Evolutionary conservation across 345 rosid species (phyloP), one percentile per base, ranked within the genome.

Genomic region (Eucalyptus erythrocorys): DNA sequence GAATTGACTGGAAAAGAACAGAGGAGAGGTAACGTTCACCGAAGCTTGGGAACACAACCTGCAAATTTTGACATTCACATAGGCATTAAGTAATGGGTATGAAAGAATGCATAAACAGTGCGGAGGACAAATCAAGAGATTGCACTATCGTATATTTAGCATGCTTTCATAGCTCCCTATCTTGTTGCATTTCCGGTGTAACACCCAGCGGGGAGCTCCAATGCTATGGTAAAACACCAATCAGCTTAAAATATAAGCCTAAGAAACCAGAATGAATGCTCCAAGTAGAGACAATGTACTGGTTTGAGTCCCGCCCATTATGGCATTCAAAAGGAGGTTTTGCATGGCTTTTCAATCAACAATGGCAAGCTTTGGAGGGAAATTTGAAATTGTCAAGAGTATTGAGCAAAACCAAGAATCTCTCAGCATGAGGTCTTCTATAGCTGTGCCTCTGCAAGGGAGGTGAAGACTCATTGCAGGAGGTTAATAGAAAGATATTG

Each of bases 41-140:
- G 19, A 98, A 96, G 94, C 99, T 98, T 6, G 99, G 99, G 80
- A 98, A 96, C 80, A 97, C 97, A 89, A 96, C 99, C 99, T 97
- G 95, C 91, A 89, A 21, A 21, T 6, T 15, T 76, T 37, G 47
- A 76, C 47, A 40, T 10, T 37, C 15, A 21, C 16, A 5, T 10
- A 40, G 7, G 8, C 84, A 11, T 76, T 40, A 76, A 40, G 30
- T 40, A 76, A 40, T 21, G 43, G 84, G 47, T 40, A 76, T 76
- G 47, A 76, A 76, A 76, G 13, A 71, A 16, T 34, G 84, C 47
- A 76, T 40, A 76, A 40, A 76, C 84, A 76, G 84, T 76, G 84
- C 8, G 15, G 4, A 0, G 27, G 7, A 76, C 27, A 40, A 76
- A 40, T 22, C 13, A 76, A 40, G 84, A 76, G 47, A 76, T 21